Percentiles rank a stretch among this genome's conserved stretches.
Evolutionary conservation across 805 yeast genomes (phyloP).

Genomic region (Saccharomycopsis olivae): DNA sequence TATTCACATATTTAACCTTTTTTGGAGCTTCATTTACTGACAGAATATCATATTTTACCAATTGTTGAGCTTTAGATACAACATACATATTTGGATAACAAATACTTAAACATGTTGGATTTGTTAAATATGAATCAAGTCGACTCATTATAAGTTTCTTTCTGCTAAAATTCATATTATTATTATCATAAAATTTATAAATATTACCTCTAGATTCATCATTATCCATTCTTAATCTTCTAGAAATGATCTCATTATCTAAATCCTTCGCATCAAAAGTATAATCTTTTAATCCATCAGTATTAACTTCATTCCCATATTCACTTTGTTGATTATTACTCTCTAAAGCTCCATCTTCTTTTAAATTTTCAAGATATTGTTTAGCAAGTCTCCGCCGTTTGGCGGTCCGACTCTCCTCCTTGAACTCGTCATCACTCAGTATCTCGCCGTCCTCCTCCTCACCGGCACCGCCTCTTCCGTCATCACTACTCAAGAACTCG

Average conservation of each 20-base stretch:
- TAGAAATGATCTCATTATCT: slow-evolving; percentile 75
- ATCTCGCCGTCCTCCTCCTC: slow-evolving; percentile 24
- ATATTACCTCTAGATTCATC: slow-evolving; percentile 83
- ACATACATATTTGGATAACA: slow-evolving; percentile 48
- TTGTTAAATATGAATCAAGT: slow-evolving; percentile 24
- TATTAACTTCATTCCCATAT: slow-evolving; percentile 20
- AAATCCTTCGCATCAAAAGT: slow-evolving; percentile 84
- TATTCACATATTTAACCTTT: slow-evolving; percentile 44
- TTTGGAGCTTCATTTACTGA: slow-evolving; percentile 48
- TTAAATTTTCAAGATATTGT: slow-evolving; percentile 75
- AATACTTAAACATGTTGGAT: slow-evolving; percentile 33
- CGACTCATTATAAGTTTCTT: slow-evolving; percentile 19
- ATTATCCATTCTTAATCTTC: slow-evolving; percentile 76
- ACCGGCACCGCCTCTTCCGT: slow-evolving; percentile 26
- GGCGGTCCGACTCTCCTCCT: slow-evolving; percentile 80
- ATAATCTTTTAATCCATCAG: slow-evolving; percentile 24
- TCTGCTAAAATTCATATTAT: slow-evolving; percentile 30
- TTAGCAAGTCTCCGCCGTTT: slow-evolving; percentile 90
- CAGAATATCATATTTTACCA: slow-evolving; percentile 71
- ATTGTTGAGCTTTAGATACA: slow-evolving; percentile 68
- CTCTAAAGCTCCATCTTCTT: slow-evolving; percentile 37
- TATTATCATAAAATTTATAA: slow-evolving; percentile 57
- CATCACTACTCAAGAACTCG: slow-evolving; percentile 21
- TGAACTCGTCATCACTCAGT: slow-evolving; percentile 36
- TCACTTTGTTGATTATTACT: slow-evolving; percentile 17